These are phyloP conservation scores for Yamadazyma paraphyllophila DNA, from an alignment of 805 yeast genomes.

Conservation along the genomic window DNA sequence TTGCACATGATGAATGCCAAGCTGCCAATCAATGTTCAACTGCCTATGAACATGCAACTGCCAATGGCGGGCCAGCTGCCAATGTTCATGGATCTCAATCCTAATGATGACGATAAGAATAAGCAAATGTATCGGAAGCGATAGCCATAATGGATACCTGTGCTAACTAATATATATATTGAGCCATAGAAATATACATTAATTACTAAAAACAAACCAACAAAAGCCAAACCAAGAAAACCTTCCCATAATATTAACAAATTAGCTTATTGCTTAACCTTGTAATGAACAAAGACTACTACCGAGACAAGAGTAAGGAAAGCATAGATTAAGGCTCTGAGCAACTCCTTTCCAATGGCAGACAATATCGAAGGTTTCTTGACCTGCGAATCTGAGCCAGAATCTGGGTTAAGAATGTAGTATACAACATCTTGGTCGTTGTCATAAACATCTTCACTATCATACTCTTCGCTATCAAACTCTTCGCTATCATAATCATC, in stretches of 20 bases:
- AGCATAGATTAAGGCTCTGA: constrained; percentile 32
- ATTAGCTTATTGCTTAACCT: not conserved
- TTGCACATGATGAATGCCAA: constrained; percentile 19
- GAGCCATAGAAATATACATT: not conserved
- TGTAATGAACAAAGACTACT: constrained; percentile 33
- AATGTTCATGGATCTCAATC: constrained; percentile 7
- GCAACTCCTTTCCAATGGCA: constrained; percentile 24
- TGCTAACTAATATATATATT: too few relatives aligned
- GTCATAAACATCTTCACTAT: too few relatives aligned
- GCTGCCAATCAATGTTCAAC: constrained; percentile 19
- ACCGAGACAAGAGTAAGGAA: constrained; percentile 32
- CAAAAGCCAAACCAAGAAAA: not conserved
- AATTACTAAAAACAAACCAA: not conserved
- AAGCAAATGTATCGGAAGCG: constrained; percentile 6
- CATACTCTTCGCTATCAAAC: too few relatives aligned
- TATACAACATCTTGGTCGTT: constrained; percentile 2
- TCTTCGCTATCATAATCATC: too few relatives aligned
- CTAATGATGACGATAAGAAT: constrained; percentile 6
- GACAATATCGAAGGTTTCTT: not conserved
- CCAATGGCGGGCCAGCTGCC: constrained; percentile 6
- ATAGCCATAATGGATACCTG: not conserved
- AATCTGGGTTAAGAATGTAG: constrained; percentile 2
- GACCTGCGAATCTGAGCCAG: not conserved
- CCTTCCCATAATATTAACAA: not conserved
- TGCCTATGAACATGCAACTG: constrained; percentile 16